Conservation (phyloP, 805 yeast genomes). For the Torulaspora delbrueckii region DNA sequence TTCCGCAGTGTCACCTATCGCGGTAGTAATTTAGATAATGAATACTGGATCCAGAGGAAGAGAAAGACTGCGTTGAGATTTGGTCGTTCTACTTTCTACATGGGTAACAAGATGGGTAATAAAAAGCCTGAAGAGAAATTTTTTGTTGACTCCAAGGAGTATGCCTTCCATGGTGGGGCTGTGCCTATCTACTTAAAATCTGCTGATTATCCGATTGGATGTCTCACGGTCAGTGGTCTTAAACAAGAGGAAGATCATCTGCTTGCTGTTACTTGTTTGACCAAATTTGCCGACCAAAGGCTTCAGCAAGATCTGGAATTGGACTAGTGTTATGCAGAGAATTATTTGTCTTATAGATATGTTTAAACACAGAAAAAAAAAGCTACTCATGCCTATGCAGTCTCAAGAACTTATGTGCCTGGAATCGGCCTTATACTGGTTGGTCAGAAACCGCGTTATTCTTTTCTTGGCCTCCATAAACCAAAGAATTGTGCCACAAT, state of each 20-base stretch:
- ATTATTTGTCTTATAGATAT: background rate
- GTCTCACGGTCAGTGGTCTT: slow-evolving; percentile 53
- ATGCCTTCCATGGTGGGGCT: slow-evolving; percentile 54
- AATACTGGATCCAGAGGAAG: slow-evolving; percentile 50
- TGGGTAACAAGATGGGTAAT: slow-evolving; percentile 40
- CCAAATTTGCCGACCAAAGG: slow-evolving; percentile 14
- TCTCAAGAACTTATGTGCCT: background rate
- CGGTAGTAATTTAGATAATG: slow-evolving; percentile 47
- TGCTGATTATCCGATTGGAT: slow-evolving; percentile 40
- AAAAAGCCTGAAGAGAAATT: slow-evolving; percentile 39
- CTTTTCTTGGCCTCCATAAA: slow-evolving; percentile 38
- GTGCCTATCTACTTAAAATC: slow-evolving; percentile 42
- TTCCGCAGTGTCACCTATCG: slow-evolving; percentile 40
- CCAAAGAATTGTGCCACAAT: slow-evolving; percentile 30
- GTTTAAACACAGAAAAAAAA: background rate
- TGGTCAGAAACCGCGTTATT: slow-evolving; percentile 36
- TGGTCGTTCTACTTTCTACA: slow-evolving; percentile 44
- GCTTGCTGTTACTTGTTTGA: slow-evolving; percentile 35
- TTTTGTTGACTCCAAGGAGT: slow-evolving; percentile 41
- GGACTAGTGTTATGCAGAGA: slow-evolving; percentile 8
- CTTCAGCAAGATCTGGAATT: slow-evolving; percentile 16
- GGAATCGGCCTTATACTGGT: background rate
- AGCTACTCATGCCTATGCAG: background rate
- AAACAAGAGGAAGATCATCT: slow-evolving; percentile 52
- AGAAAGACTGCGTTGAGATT: slow-evolving; percentile 45